These are phyloP conservation scores for Jatropha multifida DNA, from an alignment of 441 rosid species.

Conservation along the genomic window DNA sequence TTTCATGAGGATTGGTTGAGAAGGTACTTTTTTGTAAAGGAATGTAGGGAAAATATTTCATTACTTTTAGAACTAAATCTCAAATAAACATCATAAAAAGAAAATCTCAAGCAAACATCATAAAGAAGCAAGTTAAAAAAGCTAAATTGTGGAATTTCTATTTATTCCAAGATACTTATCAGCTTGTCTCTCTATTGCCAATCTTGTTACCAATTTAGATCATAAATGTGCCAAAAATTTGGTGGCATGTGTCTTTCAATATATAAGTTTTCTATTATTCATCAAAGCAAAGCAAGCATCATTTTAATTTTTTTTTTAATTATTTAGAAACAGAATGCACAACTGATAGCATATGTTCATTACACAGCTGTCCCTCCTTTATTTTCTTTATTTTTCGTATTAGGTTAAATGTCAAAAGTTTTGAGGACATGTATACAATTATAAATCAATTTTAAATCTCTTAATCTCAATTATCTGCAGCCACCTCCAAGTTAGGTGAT, in stretches of 20 bases:
- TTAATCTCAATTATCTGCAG: background rate
- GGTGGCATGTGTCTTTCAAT: background rate
- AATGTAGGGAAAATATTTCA: background rate
- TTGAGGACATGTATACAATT: background rate
- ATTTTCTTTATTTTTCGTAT: background rate
- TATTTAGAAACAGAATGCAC: background rate
- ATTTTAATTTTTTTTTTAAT: background rate
- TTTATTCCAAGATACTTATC: background rate
- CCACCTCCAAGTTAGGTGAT: background rate
- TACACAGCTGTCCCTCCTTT: background rate
- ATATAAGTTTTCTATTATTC: background rate
- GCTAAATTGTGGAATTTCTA: background rate
- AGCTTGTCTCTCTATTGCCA: background rate
- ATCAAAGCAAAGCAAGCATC: background rate
- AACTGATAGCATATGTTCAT: background rate
- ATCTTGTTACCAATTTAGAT: background rate
- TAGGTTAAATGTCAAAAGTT: background rate
- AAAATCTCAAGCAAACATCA: background rate
- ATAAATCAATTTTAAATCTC: background rate
- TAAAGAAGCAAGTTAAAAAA: background rate
- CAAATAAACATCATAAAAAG: background rate
- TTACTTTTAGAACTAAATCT: background rate
- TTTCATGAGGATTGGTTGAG: conserved; percentile 8
- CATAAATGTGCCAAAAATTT: background rate
- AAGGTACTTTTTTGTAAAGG: background rate